These are phyloP conservation scores for Hymenoscyphus fraxineus DNA, from an alignment of 2,329 filamentous ascomycete genomes.

Conservation along the genomic window DNA sequence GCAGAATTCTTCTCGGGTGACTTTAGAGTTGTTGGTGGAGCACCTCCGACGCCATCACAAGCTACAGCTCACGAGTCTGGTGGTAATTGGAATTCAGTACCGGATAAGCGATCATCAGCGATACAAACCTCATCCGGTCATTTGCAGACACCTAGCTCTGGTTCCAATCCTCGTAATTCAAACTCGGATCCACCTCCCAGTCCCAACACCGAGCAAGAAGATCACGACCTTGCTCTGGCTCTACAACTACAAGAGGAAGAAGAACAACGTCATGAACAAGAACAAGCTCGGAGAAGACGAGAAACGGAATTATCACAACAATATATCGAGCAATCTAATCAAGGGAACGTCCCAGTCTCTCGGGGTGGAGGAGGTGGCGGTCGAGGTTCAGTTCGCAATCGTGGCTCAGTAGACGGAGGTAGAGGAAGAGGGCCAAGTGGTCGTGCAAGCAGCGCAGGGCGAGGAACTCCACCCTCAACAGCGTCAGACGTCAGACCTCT, in stretches of 20 bases:
- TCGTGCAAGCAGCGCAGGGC: not conserved
- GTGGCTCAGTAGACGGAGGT: not conserved
- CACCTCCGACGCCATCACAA: slow-evolving; percentile 16
- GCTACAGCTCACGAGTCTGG: slow-evolving; percentile 10
- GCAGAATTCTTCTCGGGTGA: slow-evolving; percentile 87
- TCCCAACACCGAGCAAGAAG: slow-evolving; percentile 61
- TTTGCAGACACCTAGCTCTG: slow-evolving; percentile 9
- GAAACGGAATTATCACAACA: slow-evolving; percentile 67
- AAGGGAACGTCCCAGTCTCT: slow-evolving; percentile 32
- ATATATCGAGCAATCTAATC: slow-evolving; percentile 64
- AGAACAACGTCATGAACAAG: slow-evolving; percentile 67
- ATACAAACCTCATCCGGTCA: slow-evolving; percentile 11
- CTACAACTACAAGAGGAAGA: slow-evolving; percentile 94
- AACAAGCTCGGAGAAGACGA: slow-evolving; percentile 58
- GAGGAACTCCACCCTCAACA: slow-evolving; percentile 5
- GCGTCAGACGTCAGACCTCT: slow-evolving; percentile 38
- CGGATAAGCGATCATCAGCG: slow-evolving; percentile 4
- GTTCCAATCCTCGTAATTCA: slow-evolving; percentile 12
- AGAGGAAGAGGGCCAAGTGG: not conserved
- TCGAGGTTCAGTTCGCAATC: not conserved
- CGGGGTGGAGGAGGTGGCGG: slow-evolving; percentile 28
- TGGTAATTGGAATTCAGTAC: slow-evolving; percentile 25
- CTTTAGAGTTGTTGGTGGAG: slow-evolving; percentile 76
- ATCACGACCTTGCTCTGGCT: slow-evolving; percentile 79
- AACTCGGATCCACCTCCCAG: slow-evolving; percentile 19